Base-by-base conservation (phyloP, 1,284 basidiomycete genomes). In the Cronartium ribicola region DNA sequence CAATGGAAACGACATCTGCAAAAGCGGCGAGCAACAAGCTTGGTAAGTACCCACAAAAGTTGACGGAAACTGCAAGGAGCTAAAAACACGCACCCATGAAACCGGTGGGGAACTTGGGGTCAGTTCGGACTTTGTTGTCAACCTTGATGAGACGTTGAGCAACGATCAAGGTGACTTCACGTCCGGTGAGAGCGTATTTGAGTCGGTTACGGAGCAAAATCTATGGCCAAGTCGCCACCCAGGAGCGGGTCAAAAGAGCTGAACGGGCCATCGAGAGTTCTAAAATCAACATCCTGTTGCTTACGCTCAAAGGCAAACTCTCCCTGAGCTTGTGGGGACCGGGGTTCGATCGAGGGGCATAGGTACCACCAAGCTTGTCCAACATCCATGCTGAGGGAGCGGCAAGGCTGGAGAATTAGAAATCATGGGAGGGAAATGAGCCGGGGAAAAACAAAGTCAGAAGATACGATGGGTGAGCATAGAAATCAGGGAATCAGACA, bases 341-440 rank as follows among this genome's bases (percentile, higher is more conserved):
- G 80, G 95, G 91, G 76, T 94, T 95, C 76, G 94, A 94, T 82
- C 93, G 91, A 80, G 94, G 92, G 81, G 94, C 94, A 83, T 97
- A 97, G 81, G 93, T 96, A 79, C 95, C 95, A 84, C 92, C 90
- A 82, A 98, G 85, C 86, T 98, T 98, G 88, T 98, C 94, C 79
- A 98, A 88, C 93, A 98, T 96, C 96, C 96, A 98, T 86, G 92
- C 91, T 76, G 92, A 95, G 78, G 96, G 96, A 80, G 96, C 96
- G 80, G 90, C 89, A 79, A 98, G 88, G 82, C 70, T 73, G 46
- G 40, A n/a, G 41, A 17, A 0, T 11, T n/a, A 1, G n/a, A 17
- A 44, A 36, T 29, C 4, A 44, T n/a, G 10, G 8, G 37, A 17
- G 37, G 14, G 46, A 5, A 63, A 20, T 41, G 43, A 39, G n/a